These are phyloP conservation scores for Dryadomyces quercivorus DNA, from an alignment of 2,329 filamentous ascomycete genomes.

Conservation along the genomic window DNA sequence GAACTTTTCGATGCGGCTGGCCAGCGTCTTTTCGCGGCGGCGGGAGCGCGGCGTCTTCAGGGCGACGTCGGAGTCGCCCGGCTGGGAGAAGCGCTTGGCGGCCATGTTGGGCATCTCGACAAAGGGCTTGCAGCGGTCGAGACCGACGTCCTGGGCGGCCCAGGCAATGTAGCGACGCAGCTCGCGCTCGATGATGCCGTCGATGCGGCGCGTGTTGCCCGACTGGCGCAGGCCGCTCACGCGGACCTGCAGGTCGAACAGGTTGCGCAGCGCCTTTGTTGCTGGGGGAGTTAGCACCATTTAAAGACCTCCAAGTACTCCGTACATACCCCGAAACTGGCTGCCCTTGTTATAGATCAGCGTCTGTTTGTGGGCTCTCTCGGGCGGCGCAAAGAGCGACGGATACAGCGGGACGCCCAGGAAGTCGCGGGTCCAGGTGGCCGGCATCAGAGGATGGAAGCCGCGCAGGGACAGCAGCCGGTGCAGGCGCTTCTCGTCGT, in stretches of 20 bases:
- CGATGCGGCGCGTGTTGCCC: slow-evolving; percentile 16
- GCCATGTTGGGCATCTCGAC: slow-evolving; percentile 25
- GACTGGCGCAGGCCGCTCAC: slow-evolving; percentile 20
- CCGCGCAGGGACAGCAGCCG: slow-evolving; percentile 22
- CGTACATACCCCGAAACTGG: slow-evolving; percentile 17
- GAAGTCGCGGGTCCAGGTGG: slow-evolving; percentile 20
- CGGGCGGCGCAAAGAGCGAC: slow-evolving; percentile 18
- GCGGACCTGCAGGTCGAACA: slow-evolving; percentile 21
- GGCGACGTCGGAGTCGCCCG: too few relatives aligned
- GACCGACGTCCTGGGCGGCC: slow-evolving; percentile 19
- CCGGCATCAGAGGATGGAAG: slow-evolving; percentile 21
- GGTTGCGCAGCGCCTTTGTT: slow-evolving; percentile 19
- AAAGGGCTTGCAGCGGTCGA: slow-evolving; percentile 12
- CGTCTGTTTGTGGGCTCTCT: slow-evolving; percentile 12
- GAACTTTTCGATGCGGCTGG: slow-evolving; percentile 9
- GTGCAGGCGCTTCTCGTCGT: slow-evolving; percentile 19
- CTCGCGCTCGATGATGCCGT: slow-evolving; percentile 16
- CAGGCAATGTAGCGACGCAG: slow-evolving; percentile 20
- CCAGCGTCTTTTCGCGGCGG: slow-evolving; percentile 5
- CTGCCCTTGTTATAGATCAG: slow-evolving; percentile 17
- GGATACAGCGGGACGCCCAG: slow-evolving; percentile 20
- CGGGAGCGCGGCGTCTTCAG: background rate
- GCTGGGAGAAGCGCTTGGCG: slow-evolving; percentile 10
- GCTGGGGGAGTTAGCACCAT: slow-evolving; percentile 13
- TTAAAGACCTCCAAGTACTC: too few relatives aligned